Evolutionary conservation across 164 flowering plant genomes (phyloP), one percentile per base, ranked within the genome.

Genomic region (Macadamia tetraphylla): DNA sequence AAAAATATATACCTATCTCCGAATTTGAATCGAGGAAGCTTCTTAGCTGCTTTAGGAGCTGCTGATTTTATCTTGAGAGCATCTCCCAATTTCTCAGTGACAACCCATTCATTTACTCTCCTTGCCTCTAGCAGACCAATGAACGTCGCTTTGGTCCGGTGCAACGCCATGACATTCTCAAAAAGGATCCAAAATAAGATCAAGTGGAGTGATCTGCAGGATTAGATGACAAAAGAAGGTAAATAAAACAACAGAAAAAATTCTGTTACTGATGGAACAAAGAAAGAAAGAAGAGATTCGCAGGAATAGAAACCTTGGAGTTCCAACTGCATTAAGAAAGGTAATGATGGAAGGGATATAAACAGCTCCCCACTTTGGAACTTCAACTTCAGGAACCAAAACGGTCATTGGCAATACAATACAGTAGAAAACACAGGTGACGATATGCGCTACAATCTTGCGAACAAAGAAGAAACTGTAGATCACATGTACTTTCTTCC

Each of bases 91-190:
- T 94, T 94, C 69, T 92, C 99, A 12, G 99, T 95, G 62, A 95
- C 99, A 67, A 92, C 89, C 99, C 99, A 95, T 70, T 92, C 99
- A 62, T 95, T 95, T 53, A 79, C 98, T 59, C 97, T 82, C 9
- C 93, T 91, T 6, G 90, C 83, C 69, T 90, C 99, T 0, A 92
- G 71, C 14, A 94, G 83, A 12, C 99, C 99, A 12, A 92, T 92
- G 18, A 94, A 67, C 6, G 98, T 85, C 0, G 96, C 99, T 83
- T 94, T 94, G 0, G 98, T 88, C 6, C 99, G 86, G 82, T 94
- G 99, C 72, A 92, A 68, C 3, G 99, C 86, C 99, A 94, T 94
- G 62, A 94, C 99, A 77, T 94, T 94, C 85, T 95, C 99, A 52
- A 95, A 95, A 29, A 90, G 83, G 61, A 95, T 84, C 99, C 99